These are phyloP conservation scores for Colletotrichum brevisporum DNA, from an alignment of 2,329 filamentous ascomycete species.

Conservation along the genomic window DNA sequence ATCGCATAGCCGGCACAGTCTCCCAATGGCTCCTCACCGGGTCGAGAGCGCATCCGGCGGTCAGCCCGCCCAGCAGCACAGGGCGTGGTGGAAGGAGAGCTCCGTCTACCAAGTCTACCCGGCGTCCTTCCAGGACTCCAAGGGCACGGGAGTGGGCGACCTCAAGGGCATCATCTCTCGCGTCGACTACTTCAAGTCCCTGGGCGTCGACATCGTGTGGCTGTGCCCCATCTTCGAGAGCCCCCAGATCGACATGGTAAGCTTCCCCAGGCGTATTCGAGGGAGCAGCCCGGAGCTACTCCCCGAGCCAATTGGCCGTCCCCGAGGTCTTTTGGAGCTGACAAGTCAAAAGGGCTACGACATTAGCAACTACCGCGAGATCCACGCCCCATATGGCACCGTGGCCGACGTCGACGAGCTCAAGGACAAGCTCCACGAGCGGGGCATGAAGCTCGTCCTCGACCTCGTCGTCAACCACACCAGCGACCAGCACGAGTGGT, in stretches of 20 bases:
- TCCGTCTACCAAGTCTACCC: constrained; percentile 75
- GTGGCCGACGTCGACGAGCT: constrained; percentile 76
- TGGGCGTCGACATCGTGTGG: constrained; percentile 73
- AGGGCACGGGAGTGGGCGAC: constrained; percentile 68
- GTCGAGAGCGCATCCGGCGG: constrained; percentile 8
- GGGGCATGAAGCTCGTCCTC: constrained; percentile 78
- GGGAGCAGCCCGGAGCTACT: background rate
- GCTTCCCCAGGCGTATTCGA: background rate
- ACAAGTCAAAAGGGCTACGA: constrained; percentile 71
- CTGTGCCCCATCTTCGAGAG: constrained; percentile 62
- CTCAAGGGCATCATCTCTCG: constrained; percentile 70
- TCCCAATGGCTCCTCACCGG: constrained; percentile 19
- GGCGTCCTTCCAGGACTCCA: constrained; percentile 72
- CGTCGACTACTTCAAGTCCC: constrained; percentile 67
- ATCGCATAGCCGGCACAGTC: background rate
- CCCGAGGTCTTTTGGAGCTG: background rate
- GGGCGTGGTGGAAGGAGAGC: constrained; percentile 72
- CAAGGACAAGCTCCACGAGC: constrained; percentile 71
- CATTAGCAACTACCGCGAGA: constrained; percentile 76
- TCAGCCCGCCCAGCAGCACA: constrained; percentile 38
- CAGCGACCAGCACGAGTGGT: constrained; percentile 69
- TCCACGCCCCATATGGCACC: constrained; percentile 77
- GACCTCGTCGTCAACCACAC: constrained; percentile 84
- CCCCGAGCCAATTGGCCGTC: background rate
- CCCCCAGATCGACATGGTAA: constrained; percentile 75